Base-by-base conservation (phyloP, 345 rosid species). In the Eucalyptus leucophloia region DNA sequence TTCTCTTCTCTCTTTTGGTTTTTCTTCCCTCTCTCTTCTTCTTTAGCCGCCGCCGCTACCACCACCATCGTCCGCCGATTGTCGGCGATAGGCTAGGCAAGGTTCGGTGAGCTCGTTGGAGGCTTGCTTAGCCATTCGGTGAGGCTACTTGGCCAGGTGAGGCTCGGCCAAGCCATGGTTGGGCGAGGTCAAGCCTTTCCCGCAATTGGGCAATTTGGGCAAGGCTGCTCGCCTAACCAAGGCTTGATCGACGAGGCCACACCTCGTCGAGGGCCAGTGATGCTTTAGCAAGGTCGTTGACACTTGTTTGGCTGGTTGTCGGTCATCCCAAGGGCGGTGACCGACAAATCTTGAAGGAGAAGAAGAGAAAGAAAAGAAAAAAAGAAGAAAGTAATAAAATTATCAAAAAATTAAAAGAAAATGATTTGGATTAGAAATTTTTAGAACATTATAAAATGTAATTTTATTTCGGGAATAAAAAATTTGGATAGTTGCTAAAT, bases 11-110 rank as follows among this genome's bases (percentile, higher is more conserved):
- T 17, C 19, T 3, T 50, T 9, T 17, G 1, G 23, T 51, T 51
- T 9, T 51, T 51, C 56, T 51, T 51, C 9, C 54, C 4, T 18
- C 2, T 53, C 56, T 7, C 8, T 53, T 53, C 56, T 51, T 51
- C 56, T 17, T 51, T 0, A 51, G 54, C 1, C 17, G 14, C 2
- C 13, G 14, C 4, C 2, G 11, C 10, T 1, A 1, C 10, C 3
- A 9, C 1, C 5, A n/a, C 42, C 47, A 3, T 3, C 5, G 15
- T 49, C 2, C 2, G 5, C 51, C 5, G 6, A 49, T 49, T 6
- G 3, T 0, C 0, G 3, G 2, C 0, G 2, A 49, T 49, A 3
- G 54, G 21, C 0, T 51, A 0, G 54, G 54, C 0, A 2, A 51
- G 54, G 54, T 50, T 0, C 1, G 8, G 21, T 0, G 21, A 50